Percentiles rank a stretch among this genome's conserved stretches.
These are phyloP conservation scores for Xylariaceae sp. DNA, from an alignment of 2,329 filamentous ascomycete genomes.

Conservation along the genomic window DNA sequence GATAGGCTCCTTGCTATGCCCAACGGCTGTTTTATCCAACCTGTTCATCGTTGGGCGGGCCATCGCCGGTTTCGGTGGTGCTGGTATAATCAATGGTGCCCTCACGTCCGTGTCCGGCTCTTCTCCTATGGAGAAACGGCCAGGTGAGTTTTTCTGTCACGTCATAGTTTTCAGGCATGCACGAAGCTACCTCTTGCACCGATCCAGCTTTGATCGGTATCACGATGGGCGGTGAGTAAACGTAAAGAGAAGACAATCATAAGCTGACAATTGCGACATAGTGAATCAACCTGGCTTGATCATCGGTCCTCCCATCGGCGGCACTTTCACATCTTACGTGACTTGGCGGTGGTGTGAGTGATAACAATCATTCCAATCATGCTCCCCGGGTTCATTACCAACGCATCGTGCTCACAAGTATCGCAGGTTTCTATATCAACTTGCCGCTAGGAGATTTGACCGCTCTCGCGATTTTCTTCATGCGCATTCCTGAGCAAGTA, in stretches of 20 bases:
- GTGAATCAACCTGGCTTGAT: constrained; percentile 12
- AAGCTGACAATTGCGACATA: not conserved
- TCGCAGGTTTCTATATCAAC: no score
- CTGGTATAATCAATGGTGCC: constrained; percentile 51
- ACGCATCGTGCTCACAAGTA: no score
- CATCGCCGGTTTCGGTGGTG: constrained; percentile 52
- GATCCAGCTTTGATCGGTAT: no score
- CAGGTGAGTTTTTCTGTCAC: constrained; percentile 24
- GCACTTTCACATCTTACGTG: constrained; percentile 18
- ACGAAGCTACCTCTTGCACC: no score
- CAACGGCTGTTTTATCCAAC: constrained; percentile 46
- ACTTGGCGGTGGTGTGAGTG: constrained; percentile 31
- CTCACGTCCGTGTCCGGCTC: constrained; percentile 51
- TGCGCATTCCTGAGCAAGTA: no score
- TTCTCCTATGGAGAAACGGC: constrained; percentile 42
- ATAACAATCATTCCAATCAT: no score
- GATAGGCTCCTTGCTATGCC: constrained; percentile 55
- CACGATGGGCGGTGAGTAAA: no score
- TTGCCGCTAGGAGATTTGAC: no score
- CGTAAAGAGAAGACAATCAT: no score
- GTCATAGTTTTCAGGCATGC: no score
- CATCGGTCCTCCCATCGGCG: constrained; percentile 13
- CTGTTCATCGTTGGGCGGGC: constrained; percentile 56
- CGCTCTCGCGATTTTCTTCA: no score
- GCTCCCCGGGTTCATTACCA: no score